phyloP scores from a whole-genome alignment of 768 basidiomycete genomes.

The Nevesoporus exiguus region DNA sequence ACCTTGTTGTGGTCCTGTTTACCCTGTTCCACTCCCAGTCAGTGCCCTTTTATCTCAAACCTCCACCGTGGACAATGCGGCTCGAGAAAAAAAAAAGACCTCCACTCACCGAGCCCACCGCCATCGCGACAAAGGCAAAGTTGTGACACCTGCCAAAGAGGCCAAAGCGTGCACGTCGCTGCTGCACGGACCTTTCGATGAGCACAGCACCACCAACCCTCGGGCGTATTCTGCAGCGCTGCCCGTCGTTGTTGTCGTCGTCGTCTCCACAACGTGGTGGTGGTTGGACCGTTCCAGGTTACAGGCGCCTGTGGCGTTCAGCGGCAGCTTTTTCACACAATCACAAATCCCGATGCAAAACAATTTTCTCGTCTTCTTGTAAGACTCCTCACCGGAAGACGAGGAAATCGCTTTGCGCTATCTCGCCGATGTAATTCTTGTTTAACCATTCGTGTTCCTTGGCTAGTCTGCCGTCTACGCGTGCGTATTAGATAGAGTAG shows the following conservation, averaged over 20 bases:
- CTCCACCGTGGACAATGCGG: constrained; percentile 11
- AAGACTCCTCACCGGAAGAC: background rate
- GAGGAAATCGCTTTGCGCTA: background rate
- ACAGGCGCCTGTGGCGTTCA: constrained; percentile 5
- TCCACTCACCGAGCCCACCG: constrained; percentile 15
- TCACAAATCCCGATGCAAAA: background rate
- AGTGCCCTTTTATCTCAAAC: constrained; percentile 8
- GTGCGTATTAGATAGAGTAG: background rate
- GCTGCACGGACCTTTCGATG: background rate
- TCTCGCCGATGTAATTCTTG: background rate
- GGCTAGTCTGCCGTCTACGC: background rate
- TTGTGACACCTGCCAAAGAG: constrained; percentile 8
- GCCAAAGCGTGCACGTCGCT: constrained; percentile 13
- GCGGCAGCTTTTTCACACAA: constrained; percentile 6
- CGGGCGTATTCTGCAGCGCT: background rate
- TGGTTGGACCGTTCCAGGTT: background rate
- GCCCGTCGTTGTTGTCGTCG: background rate
- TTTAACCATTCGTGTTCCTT: too few species aligned
- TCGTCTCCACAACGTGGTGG: background rate
- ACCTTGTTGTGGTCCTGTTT: constrained; percentile 34
- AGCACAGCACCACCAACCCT: background rate
- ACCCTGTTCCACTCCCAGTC: constrained; percentile 5
- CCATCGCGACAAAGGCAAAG: constrained; percentile 12
- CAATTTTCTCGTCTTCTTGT: background rate
- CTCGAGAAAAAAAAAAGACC: background rate